Conservation (phyloP, 1,139 yeast species). For the Candida smagusa region DNA sequence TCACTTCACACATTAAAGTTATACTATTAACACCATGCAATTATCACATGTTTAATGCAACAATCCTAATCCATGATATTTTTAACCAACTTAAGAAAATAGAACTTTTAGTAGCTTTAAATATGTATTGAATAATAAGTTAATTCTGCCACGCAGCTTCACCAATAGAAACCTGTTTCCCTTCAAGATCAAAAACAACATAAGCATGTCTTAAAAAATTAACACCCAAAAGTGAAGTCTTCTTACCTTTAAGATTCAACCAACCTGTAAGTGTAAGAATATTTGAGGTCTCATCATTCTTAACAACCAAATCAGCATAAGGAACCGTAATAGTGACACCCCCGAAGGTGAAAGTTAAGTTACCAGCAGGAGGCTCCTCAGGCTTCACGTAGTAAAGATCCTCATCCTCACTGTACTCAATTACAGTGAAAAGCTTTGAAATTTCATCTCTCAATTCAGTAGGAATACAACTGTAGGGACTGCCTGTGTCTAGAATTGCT, state of each 20-base stretch:
- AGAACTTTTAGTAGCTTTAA: too few species aligned
- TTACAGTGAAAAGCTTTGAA: background rate
- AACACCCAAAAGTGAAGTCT: conserved; percentile 15
- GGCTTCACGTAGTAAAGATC: conserved; percentile 22
- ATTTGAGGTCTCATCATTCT: conserved; percentile 2
- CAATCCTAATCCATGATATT: too few species aligned
- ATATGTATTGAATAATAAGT: too few species aligned
- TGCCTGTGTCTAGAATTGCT: too few species aligned
- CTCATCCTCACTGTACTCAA: background rate
- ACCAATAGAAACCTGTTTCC: conserved; percentile 13
- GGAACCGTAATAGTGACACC: conserved; percentile 43
- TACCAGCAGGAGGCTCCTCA: conserved; percentile 9
- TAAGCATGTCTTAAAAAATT: conserved; percentile 20
- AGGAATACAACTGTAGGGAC: too few species aligned
- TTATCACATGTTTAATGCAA: too few species aligned
- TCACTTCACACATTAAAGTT: too few species aligned
- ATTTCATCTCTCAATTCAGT: too few species aligned
- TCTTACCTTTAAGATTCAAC: background rate
- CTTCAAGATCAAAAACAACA: conserved; percentile 17
- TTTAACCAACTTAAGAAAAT: too few species aligned
- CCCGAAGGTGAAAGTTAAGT: conserved; percentile 39
- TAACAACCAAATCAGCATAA: conserved; percentile 28
- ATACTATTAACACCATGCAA: too few species aligned
- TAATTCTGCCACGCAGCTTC: conserved; percentile 6
- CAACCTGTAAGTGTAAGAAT: too few species aligned